phyloP scores from a whole-genome alignment of 2,329 filamentous ascomycete genomes.

The Venturia pyrina region DNA sequence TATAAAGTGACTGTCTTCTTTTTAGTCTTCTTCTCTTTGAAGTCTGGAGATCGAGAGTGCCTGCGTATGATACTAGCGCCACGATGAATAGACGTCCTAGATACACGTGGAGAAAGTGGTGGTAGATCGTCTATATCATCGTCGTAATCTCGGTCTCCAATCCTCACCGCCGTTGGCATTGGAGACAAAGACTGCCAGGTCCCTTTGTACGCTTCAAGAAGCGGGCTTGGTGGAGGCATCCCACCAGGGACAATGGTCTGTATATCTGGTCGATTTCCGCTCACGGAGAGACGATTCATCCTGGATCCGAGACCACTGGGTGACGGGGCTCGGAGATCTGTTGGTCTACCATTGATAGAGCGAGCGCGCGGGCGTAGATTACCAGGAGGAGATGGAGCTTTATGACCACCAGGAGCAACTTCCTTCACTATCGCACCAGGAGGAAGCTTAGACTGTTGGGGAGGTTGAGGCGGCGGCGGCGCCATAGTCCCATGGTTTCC shows the following conservation, averaged over 20 bases:
- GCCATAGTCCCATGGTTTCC: neutral
- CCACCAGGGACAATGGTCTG: conserved; percentile 17
- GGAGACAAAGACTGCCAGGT: conserved; percentile 92
- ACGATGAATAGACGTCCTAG: conserved; percentile 21
- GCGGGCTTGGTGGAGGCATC: conserved; percentile 64
- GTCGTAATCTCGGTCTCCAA: conserved; percentile 45
- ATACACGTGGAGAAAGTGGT: conserved; percentile 22
- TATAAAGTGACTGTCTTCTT: conserved; percentile 68
- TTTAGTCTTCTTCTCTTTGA: conserved; percentile 22
- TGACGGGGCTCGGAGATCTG: conserved; percentile 15
- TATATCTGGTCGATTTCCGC: conserved; percentile 33
- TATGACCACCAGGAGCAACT: conserved; percentile 16
- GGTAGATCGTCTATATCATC: conserved; percentile 38
- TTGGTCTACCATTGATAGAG: conserved; percentile 19
- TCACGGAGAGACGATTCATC: conserved; percentile 38
- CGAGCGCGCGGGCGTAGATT: conserved; percentile 24
- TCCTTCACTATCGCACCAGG: conserved; percentile 17
- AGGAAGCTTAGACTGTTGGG: neutral
- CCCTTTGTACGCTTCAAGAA: conserved; percentile 85
- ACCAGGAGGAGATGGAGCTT: conserved; percentile 16
- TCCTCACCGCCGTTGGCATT: conserved; percentile 71
- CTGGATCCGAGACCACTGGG: conserved; percentile 27
- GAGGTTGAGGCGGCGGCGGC: conserved; percentile 8
- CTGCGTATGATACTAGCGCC: conserved; percentile 17
- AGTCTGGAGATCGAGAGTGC: conserved; percentile 4